These are phyloP conservation scores for Apium graveolens DNA, from an alignment of 129 eudicot genomes.

Conservation along the genomic window DNA sequence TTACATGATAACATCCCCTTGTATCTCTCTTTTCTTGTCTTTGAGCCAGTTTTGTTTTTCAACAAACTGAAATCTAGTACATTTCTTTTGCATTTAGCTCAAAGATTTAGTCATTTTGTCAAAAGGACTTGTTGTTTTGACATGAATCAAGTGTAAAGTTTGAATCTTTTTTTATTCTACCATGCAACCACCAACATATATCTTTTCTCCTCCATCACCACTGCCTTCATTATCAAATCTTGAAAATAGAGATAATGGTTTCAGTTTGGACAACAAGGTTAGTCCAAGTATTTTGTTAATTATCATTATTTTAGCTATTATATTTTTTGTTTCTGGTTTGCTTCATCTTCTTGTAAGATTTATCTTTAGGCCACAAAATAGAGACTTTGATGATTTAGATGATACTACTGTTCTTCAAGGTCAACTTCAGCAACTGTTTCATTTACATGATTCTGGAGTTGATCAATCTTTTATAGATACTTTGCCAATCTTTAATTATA, in stretches of 20 bases:
- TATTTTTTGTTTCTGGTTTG: constrained; percentile 72
- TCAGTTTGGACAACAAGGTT: constrained; percentile 47
- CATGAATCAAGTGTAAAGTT: constrained; percentile 20
- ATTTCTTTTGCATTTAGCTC: neutral
- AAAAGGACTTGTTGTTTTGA: constrained; percentile 25
- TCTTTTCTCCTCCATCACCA: constrained; percentile 42
- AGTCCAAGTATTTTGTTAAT: constrained; percentile 69
- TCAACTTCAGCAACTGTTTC: constrained; percentile 75
- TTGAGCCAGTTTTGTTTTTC: neutral
- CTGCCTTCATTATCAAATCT: constrained; percentile 8
- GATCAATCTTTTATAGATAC: constrained; percentile 89
- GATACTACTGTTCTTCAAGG: constrained; percentile 84
- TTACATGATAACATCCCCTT: neutral
- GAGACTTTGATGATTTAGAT: constrained; percentile 66
- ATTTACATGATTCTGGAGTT: constrained; percentile 84
- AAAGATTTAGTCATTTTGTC: constrained; percentile 17
- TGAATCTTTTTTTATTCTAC: constrained; percentile 29
- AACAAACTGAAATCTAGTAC: neutral
- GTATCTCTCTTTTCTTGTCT: neutral
- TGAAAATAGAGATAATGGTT: constrained; percentile 21
- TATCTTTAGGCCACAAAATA: constrained; percentile 43
- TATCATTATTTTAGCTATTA: constrained; percentile 66
- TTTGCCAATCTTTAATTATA: constrained; percentile 73
- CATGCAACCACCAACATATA: constrained; percentile 28
- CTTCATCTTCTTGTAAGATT: constrained; percentile 82